Conservation (phyloP, 441 rosid genomes). For the Brassica balearica region DNA sequence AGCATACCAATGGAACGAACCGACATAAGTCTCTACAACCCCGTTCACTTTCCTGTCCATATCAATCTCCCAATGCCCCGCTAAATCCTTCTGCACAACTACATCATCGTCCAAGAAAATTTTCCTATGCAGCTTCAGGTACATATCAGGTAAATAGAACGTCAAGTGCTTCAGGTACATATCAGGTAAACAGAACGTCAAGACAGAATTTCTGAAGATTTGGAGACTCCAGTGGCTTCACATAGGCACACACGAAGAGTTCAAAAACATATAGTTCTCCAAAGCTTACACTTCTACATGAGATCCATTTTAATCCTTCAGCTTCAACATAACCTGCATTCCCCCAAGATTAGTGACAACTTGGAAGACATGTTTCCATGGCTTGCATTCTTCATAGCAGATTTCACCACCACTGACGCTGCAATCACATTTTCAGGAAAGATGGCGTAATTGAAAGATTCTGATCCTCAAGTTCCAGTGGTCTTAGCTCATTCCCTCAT, state of each 20-base stretch:
- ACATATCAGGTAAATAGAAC: slow-evolving; percentile 93
- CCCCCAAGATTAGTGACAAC: background rate
- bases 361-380: background rate
- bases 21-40: slow-evolving; percentile 94
- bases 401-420: background rate
- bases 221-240: background rate
- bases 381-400: background rate
- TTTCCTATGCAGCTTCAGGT: slow-evolving; percentile 81
- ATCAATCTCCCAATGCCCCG: slow-evolving; percentile 88
- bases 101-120: slow-evolving; percentile 91
- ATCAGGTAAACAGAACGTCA: slow-evolving; percentile 82
- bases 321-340: background rate
- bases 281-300: background rate
- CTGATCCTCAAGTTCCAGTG: background rate
- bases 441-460: background rate
- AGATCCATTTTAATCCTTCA: background rate
- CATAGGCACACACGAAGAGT: background rate
- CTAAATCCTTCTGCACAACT: slow-evolving; percentile 92
- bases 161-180: slow-evolving; percentile 62
- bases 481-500: background rate
- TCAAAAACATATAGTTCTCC: background rate
- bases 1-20: slow-evolving; percentile 92
- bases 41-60: slow-evolving; percentile 98
- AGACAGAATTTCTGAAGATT: too few species aligned
- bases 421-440: background rate